Evolutionary conservation across 768 basidiomycete genomes (phyloP), one percentile per base, ranked within the genome.

Genomic region (Podaxis carcinomalis): DNA sequence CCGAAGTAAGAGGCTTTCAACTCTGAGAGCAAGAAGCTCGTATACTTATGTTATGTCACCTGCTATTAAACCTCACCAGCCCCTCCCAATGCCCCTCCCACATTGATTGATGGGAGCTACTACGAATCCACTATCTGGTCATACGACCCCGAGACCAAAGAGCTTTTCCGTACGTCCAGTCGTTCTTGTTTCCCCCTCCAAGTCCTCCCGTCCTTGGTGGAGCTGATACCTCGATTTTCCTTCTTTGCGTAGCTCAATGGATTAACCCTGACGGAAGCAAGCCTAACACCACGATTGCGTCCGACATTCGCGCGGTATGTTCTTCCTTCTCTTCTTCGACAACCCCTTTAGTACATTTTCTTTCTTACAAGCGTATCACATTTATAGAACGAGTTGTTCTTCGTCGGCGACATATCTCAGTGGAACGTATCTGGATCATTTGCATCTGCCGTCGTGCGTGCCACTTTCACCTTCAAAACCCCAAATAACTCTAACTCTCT

Each of bases 61-160:
- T 19, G 0, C 19, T 19, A 44, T 44, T 6, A n/a, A n/a, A 27
- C 27, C 32, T 52, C 49, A 51, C 36, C 32, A 80, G 79, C 77
- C 4, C 67, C 70, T 19, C 62, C 71, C 42, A 66, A 67, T 36
- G 74, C 37, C 9, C 58, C 35, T 42, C 58, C 58, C 27, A 59
- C 39, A 7, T 19, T 51, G 28, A 32, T 59, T 14, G 27, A 59
- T 19, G 51, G 58, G 2, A 59, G 35, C 58, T 63, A 68, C 27
- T 74, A 71, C 50, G 78, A 83, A 65, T 82, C 81, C 25, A 72
- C 79, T 25, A 80, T 83, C 58, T 83, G 82, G 82, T 67, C 73
- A 35, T 66, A 78, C 55, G 63, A 82, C 63, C 62, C 66, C 3
- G 61, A 61, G 13, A 79, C 77, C 5, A 68, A 73, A 36, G 69